A percentile compares a stretch with the other conserved stretches of the same genome.
phyloP scores from a whole-genome alignment of 164 flowering plant species.

The Kingdonia uniflora region DNA sequence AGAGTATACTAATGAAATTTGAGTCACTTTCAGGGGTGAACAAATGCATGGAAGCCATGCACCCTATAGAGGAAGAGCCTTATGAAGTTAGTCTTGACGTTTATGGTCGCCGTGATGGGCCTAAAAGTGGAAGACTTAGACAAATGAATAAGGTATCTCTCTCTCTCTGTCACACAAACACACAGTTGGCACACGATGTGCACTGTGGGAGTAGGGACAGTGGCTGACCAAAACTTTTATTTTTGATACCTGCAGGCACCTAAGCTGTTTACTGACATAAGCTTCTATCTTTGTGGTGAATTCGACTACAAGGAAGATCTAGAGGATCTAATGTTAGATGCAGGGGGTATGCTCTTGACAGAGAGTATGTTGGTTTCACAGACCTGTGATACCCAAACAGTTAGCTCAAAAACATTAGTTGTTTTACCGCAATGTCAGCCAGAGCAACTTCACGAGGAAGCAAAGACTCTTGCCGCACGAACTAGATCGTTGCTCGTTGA shows the following conservation, averaged over 20 bases:
- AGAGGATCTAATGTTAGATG: constrained; percentile 9
- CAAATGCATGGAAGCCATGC: constrained; percentile 7
- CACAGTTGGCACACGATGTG: no score
- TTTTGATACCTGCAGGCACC: constrained; percentile 30
- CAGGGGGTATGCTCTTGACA: constrained; percentile 2
- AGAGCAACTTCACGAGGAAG: constrained; percentile 18
- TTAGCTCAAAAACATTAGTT: constrained; percentile 14
- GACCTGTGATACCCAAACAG: constrained; percentile 1
- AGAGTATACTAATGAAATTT: background rate
- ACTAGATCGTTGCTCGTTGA: constrained; percentile 23
- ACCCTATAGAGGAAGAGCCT: constrained; percentile 31
- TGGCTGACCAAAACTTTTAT: background rate
- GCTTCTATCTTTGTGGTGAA: constrained; percentile 36
- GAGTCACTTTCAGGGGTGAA: constrained; percentile 32
- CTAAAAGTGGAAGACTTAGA: constrained; percentile 51
- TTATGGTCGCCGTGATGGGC: constrained; percentile 52
- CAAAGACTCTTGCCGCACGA: constrained; percentile 24
- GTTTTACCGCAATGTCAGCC: constrained; percentile 32
- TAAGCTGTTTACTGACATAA: constrained; percentile 34
- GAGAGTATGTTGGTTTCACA: constrained; percentile 6
- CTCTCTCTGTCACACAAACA: background rate
- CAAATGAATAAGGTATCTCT: constrained; percentile 28
- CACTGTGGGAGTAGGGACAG: no score
- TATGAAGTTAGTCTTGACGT: constrained; percentile 49
- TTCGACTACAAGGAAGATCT: constrained; percentile 18